Base-by-base conservation (phyloP, 169 alveolate genomes). In the Plasmodium falciparum region DNA sequence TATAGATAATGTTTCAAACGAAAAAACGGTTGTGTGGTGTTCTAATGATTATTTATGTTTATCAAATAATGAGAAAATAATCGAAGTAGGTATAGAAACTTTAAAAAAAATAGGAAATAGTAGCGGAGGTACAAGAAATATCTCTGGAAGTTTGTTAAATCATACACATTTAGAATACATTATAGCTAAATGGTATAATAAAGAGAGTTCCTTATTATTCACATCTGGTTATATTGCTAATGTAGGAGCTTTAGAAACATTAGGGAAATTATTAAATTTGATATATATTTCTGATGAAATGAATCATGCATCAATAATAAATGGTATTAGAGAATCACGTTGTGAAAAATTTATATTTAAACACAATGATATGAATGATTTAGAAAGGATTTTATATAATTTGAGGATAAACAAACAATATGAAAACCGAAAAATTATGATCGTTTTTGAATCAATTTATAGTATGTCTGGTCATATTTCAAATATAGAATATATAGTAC, bases 71-170 rank as follows among this genome's bases (percentile, higher is more conserved):
- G 93, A 96, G 11, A 47, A 62, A 62, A 97, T 96, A 15, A 56
- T 95, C n/a, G 74, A 94, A 65, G 97, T 97, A 9, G 93, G 96
- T 72, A 93, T 92, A 24, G 93, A 93, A 49, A 95, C 97, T 17
- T 71, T 96, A 50, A 91, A 92, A 22, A 83, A 52, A 54, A 74
- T 94, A 17, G 98, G 98, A 49, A 94, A 95, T 45, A 97, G 98
- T 58, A 95, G 97, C 58, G 98, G 98, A 43, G 98, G 98, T 20
- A 96, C 98, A 26, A 88, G 98, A 65, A 96, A 96, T 76, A 96
- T 96, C 24, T 96, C 97, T 61, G 98, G 98, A 29, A 95, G 95
- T 56, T 89, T 95, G 29, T 80, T 61, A 15, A 93, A 86, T 63
- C 97, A 95, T 76, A 94, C 93, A 13, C 92, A 85, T 13, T 95